A percentile compares a stretch with the other conserved stretches of the same genome.
Evolutionary conservation across 805 yeast species (phyloP).

Genomic region (Metschnikowia henanensis): DNA sequence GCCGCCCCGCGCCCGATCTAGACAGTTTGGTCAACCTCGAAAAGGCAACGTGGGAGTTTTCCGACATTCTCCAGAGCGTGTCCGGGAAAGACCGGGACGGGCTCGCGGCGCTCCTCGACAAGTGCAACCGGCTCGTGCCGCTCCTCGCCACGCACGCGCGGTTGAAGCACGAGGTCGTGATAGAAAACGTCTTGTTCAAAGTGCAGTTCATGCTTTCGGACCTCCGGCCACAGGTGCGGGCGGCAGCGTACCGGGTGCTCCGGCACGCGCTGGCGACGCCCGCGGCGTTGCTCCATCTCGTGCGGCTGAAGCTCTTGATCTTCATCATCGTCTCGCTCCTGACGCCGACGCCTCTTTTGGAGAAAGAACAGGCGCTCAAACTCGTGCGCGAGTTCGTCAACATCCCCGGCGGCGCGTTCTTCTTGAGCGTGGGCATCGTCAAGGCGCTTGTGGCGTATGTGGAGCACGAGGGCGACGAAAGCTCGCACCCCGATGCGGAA

Average conservation of each 20-base stretch:
- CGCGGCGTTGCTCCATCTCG: conserved; percentile 53
- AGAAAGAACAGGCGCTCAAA: conserved; percentile 77
- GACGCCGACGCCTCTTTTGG: conserved; percentile 55
- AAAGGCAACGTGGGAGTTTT: conserved; percentile 55
- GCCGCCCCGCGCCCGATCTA: not conserved
- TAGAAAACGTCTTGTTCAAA: conserved; percentile 54
- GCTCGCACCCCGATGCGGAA: conserved; percentile 4
- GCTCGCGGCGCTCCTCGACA: conserved; percentile 46
- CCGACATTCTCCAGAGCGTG: conserved; percentile 59
- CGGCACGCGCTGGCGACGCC: conserved; percentile 59
- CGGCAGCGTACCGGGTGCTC: conserved; percentile 75
- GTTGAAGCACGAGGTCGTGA: conserved; percentile 61
- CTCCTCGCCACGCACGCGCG: conserved; percentile 57
- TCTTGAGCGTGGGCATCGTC: conserved; percentile 60
- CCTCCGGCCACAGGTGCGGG: conserved; percentile 58
- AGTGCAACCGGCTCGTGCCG: conserved; percentile 64
- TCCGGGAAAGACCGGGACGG: conserved; percentile 49
- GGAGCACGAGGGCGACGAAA: conserved; percentile 36
- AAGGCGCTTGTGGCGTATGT: conserved; percentile 65
- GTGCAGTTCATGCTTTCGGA: conserved; percentile 63
- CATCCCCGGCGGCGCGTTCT: conserved; percentile 48
- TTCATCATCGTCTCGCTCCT: conserved; percentile 65
- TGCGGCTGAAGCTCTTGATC: conserved; percentile 56
- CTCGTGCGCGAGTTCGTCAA: conserved; percentile 63
- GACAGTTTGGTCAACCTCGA: conserved; percentile 10